Base-by-base conservation (phyloP, 768 basidiomycete species). In the Serpula lacrymans region DNA sequence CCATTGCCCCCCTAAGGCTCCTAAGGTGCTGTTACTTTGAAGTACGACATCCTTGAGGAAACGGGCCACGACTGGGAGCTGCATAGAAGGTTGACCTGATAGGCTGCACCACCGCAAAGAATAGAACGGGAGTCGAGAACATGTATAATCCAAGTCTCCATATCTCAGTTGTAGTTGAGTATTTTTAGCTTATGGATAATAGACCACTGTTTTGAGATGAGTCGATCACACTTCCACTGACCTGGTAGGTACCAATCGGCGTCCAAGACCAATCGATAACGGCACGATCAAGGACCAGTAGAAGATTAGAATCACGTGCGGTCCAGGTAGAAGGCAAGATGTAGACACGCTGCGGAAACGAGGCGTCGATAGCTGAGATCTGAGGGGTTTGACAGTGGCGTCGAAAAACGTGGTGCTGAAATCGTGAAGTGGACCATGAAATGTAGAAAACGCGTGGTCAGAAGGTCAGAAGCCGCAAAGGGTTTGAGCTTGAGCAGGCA, bases 171-270 rank as follows among this genome's bases (percentile, higher is more conserved):
- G n/a, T n/a, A n/a, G n/a, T 43, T 4, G 23, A 29, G 21, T 27
- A 17, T 43, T 45, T 52, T 52, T 57, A 46, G 44, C 47, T 45
- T 39, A 49, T 41, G 41, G 43, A 55, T 6, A 56, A 43, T 52
- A 47, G 27, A 37, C 32, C 34, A 24, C 40, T 45, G 43, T 30
- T 31, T 43, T 39, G 29, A 42, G 34, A 52, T 47, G 45, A 12
- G 56, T 55, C 50, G 55, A 57, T 55, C 53, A 39, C 38, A 7
- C 25, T 22, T 25, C 34, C 28, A n/a, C n/a, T n/a, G n/a, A n/a
- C n/a, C n/a, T n/a, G n/a, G n/a, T n/a, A n/a, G n/a, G n/a, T 30
- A 33, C 20, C 11, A 31, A 22, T 37, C 42, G 35, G 37, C 17
- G 25, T 17, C 26, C 27, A 35, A 34, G 8, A 17, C 11, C 20